A percentile compares a stretch with the other conserved stretches of the same genome.
These are phyloP conservation scores for Coprinellus aureogranulatus DNA, from an alignment of 768 basidiomycete species.

Conservation along the genomic window DNA sequence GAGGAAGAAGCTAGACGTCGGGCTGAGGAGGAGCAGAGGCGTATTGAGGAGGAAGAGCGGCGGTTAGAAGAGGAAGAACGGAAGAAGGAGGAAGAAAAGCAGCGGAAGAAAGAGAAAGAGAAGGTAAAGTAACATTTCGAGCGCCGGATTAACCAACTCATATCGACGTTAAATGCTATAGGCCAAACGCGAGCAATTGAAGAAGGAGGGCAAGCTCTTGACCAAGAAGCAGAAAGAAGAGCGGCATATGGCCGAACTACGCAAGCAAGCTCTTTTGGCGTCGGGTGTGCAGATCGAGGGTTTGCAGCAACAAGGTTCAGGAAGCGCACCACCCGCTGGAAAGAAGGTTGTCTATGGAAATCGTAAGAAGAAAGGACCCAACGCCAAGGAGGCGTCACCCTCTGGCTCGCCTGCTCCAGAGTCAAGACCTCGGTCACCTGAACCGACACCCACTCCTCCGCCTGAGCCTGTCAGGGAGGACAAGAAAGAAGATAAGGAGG, in stretches of 20 bases:
- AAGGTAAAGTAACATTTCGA: slow-evolving; percentile 48
- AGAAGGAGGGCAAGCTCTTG: slow-evolving; percentile 90
- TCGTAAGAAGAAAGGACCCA: slow-evolving; percentile 73
- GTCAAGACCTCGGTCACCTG: slow-evolving; percentile 54
- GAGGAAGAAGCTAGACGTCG: slow-evolving; percentile 77
- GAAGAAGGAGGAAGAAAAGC: slow-evolving; percentile 79
- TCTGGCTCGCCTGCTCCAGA: slow-evolving; percentile 51
- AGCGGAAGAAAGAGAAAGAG: slow-evolving; percentile 82
- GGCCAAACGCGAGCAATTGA: slow-evolving; percentile 86
- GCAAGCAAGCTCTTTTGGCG: slow-evolving; percentile 85
- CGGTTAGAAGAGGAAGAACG: slow-evolving; percentile 72
- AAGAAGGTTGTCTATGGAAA: slow-evolving; percentile 84
- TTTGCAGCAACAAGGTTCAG: slow-evolving; percentile 55
- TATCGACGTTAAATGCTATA: slow-evolving; percentile 26
- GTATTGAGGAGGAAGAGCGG: slow-evolving; percentile 89
- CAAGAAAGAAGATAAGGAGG: slow-evolving; percentile 15
- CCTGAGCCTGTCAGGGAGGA: slow-evolving; percentile 21
- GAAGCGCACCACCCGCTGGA: slow-evolving; percentile 36
- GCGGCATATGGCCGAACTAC: slow-evolving; percentile 83
- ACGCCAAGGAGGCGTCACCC: slow-evolving; percentile 52
- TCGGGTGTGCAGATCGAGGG: slow-evolving; percentile 91
- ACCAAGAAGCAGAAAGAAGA: slow-evolving; percentile 99
- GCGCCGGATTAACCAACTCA: background rate
- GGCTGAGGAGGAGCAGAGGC: slow-evolving; percentile 74
- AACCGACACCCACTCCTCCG: slow-evolving; percentile 28